Evolutionary conservation across 805 yeast species (phyloP).

Genomic region (Osmozyma mogii): DNA sequence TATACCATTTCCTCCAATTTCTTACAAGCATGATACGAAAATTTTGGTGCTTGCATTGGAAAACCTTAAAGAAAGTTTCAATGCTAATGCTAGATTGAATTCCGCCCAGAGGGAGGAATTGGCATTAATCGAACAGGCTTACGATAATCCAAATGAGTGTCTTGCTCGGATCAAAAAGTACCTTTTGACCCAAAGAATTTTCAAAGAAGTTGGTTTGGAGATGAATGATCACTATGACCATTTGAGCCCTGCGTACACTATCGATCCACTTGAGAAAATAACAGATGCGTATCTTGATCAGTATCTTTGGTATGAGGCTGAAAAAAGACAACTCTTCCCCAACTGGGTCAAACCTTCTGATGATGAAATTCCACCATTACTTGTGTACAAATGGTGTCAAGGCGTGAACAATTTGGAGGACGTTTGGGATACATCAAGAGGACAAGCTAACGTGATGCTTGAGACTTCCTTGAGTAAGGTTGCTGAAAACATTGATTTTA

Average conservation of each 20-base stretch:
- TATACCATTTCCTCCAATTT: slow-evolving; percentile 87
- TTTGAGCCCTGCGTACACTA: slow-evolving; percentile 74
- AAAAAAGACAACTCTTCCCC: slow-evolving; percentile 79
- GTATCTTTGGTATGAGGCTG: slow-evolving; percentile 93
- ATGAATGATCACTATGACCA: slow-evolving; percentile 89
- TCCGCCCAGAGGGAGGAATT: slow-evolving; percentile 87
- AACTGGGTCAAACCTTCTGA: slow-evolving; percentile 96
- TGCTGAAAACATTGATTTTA: slow-evolving; percentile 82
- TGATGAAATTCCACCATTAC: slow-evolving; percentile 83
- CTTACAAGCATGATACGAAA: slow-evolving; percentile 91
- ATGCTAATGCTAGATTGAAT: slow-evolving; percentile 62
- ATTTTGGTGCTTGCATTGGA: slow-evolving; percentile 84
- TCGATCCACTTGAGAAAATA: slow-evolving; percentile 90
- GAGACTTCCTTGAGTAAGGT: slow-evolving; percentile 65
- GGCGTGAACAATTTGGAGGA: slow-evolving; percentile 72
- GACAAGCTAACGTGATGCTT: slow-evolving; percentile 77
- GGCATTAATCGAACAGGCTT: slow-evolving; percentile 90
- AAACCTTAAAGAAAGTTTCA: slow-evolving; percentile 70
- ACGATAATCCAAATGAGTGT: slow-evolving; percentile 94
- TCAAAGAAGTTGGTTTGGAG: slow-evolving; percentile 79
- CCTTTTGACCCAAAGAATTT: slow-evolving; percentile 79
- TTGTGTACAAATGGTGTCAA: slow-evolving; percentile 91
- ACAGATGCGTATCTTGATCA: slow-evolving; percentile 96
- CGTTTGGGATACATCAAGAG: slow-evolving; percentile 73
- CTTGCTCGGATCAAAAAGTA: slow-evolving; percentile 76